Base-by-base conservation (phyloP, 768 basidiomycete genomes). In the Pisolithus tinctorius region DNA sequence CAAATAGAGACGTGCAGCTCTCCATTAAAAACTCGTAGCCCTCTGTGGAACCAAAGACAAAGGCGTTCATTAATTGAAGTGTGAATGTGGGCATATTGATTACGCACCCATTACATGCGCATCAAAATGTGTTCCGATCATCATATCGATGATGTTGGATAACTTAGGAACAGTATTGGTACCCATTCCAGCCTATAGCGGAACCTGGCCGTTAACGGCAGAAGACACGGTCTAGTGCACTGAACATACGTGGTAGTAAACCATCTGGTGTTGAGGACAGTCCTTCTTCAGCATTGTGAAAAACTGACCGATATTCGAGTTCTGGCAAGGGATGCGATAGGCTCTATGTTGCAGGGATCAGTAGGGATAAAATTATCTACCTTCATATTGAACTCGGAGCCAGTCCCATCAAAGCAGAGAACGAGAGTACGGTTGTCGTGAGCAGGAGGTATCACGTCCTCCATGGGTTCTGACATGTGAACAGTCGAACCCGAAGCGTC, bases 11-110 rank as follows among this genome's bases (percentile, higher is more conserved):
- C 77, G n/a, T 57, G 80, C 81, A 88, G 52, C 85, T 85, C 56
- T 86, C 77, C 86, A 87, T 88, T 49, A 88, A 67, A 63, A 88
- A 89, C 56, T 83, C 83, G 54, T 88, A 88, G 0, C 86, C 86
- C 37, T 77, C 84, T 85, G 23, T 7, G 42, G 14, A 36, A 38
- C 34, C 34, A 5, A 34, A 34, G 34, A 16, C 30, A 23, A 16
- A n/a, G 9, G 17, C 31, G 29, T 45, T 25, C 34, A 14, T 13
- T 25, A 7, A 30, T 55, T 26, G 48, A 43, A 44, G 7, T 34
- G 34, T 34, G 6, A 11, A 45, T 45, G 27, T 4, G 16, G 29
- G 4, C 14, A 27, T 23, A 14, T 48, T 10, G 16, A 16, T 13
- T 2, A 56, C 72, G 23, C 47, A 83, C 82, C 77, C 81, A 84